A percentile compares a stretch with the other conserved stretches of the same genome.
phyloP scores from a whole-genome alignment of 345 rosid species.

The Arabidopsis suecica region DNA sequence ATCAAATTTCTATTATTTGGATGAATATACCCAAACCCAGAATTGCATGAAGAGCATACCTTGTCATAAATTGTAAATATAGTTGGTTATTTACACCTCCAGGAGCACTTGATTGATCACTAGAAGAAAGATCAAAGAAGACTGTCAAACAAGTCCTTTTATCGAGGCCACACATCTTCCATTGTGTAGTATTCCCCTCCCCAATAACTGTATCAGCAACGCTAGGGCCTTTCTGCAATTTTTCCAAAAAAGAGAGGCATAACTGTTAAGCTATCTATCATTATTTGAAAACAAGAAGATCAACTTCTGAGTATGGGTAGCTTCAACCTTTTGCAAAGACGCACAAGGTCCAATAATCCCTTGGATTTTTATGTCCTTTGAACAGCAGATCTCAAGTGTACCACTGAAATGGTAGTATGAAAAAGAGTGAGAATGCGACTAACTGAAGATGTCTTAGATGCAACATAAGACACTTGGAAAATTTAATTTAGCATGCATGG shows the following conservation, averaged over 20 bases:
- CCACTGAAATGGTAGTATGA: constrained; percentile 64
- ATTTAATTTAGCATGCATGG: constrained; percentile 15
- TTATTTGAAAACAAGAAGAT: constrained; percentile 3
- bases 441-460: constrained; percentile 32
- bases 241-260: constrained; percentile 34
- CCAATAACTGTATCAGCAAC: constrained; percentile 87
- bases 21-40: constrained; percentile 23
- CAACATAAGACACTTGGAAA: constrained; percentile 7
- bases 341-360: constrained; percentile 97
- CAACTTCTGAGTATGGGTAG: constrained; percentile 17
- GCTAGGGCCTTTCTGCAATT: constrained; percentile 90
- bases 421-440: constrained; percentile 36
- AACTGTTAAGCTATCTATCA: constrained; percentile 14
- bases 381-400: constrained; percentile 79
- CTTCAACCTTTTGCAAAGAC: constrained; percentile 87
- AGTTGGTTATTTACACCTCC: constrained; percentile 78
- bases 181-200: constrained; percentile 85
- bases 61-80: constrained; percentile 89
- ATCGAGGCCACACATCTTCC: constrained; percentile 99
- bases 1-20: constrained; percentile 35
- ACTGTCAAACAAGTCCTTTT: constrained; percentile 93
- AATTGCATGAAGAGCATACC: constrained; percentile 51
- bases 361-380: constrained; percentile 94
- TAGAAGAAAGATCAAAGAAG: constrained; percentile 89
- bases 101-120: constrained; percentile 66